A percentile compares a stretch with the other conserved stretches of the same genome.
These are phyloP conservation scores for Bothriochloa decipiens DNA, from an alignment of 176 grass and related monocot genomes.

Conservation along the genomic window DNA sequence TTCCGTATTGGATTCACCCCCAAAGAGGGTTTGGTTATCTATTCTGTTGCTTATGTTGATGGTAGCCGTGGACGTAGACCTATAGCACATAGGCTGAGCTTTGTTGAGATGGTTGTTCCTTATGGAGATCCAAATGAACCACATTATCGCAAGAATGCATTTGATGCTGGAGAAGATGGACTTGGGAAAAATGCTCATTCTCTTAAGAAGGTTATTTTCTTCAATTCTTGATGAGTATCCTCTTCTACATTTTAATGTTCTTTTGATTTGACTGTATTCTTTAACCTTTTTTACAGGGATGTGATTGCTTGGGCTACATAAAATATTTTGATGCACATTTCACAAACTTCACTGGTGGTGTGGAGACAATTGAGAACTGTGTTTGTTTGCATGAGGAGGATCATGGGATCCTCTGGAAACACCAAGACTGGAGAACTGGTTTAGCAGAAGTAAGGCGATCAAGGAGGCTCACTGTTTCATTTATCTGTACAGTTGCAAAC, in stretches of 20 bases:
- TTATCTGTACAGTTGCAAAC: slow-evolving; percentile 99
- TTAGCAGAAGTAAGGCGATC: slow-evolving; percentile 97
- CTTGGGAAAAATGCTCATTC: slow-evolving; percentile 99
- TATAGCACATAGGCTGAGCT: slow-evolving; percentile 93
- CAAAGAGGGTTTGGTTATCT: slow-evolving; percentile 94
- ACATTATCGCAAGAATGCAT: slow-evolving; percentile 99
- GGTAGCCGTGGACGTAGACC: slow-evolving; percentile 91
- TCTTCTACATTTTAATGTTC: slow-evolving; percentile 2
- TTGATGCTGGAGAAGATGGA: slow-evolving; percentile 99
- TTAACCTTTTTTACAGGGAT: slow-evolving; percentile 66
- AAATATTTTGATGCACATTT: slow-evolving; percentile 99
- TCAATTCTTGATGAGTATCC: slow-evolving; percentile 16
- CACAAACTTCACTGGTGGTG: slow-evolving; percentile 92
- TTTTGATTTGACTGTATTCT: slow-evolving; percentile 34
- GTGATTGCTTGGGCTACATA: slow-evolving; percentile 96
- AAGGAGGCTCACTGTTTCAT: slow-evolving; percentile 95
- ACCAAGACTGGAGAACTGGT: slow-evolving; percentile 99
- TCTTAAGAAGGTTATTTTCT: slow-evolving; percentile 79
- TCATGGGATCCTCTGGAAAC: slow-evolving; percentile 99
- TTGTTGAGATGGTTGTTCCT: slow-evolving; percentile 99
- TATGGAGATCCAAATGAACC: slow-evolving; percentile 99
- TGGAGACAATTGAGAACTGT: slow-evolving; percentile 99
- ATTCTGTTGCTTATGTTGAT: slow-evolving; percentile 97
- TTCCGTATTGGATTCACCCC: slow-evolving; percentile 99
- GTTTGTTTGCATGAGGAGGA: slow-evolving; percentile 99